Conservation (phyloP, 495 filamentous ascomycete species). For the Tuber melanosporum region DNA sequence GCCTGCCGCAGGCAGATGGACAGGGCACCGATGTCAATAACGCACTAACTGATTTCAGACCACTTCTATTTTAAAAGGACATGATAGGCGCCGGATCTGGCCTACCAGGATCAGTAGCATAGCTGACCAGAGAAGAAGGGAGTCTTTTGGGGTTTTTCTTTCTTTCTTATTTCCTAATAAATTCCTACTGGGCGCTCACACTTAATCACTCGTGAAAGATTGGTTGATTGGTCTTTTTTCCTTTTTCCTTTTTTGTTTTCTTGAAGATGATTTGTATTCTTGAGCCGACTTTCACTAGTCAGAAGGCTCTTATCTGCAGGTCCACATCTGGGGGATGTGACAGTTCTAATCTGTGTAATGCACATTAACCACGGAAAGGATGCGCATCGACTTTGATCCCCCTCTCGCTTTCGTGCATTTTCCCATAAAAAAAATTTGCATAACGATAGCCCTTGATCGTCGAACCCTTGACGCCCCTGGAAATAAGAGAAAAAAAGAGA, state of each 20-base stretch:
- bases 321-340: neutral
- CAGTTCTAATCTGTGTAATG: neutral
- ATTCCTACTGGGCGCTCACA: neutral
- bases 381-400: neutral
- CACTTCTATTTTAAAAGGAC: neutral
- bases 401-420: conserved; percentile 2
- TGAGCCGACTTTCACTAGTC: neutral
- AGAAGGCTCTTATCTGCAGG: conserved; percentile 2
- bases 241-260: neutral
- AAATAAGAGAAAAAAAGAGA: neutral
- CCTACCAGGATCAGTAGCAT: neutral
- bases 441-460: conserved; percentile 3
- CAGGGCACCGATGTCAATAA: neutral
- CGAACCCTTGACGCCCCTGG: neutral
- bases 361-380: neutral
- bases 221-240: neutral
- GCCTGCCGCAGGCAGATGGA: neutral
- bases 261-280: neutral
- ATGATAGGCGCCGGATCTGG: neutral
- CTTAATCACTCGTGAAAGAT: neutral
- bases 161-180: neutral
- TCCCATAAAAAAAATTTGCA: neutral
- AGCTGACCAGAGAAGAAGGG: neutral
- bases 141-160: neutral
- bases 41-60: neutral